phyloP scores from a whole-genome alignment of 2,329 filamentous ascomycete genomes.

The Cercospora sesami region DNA sequence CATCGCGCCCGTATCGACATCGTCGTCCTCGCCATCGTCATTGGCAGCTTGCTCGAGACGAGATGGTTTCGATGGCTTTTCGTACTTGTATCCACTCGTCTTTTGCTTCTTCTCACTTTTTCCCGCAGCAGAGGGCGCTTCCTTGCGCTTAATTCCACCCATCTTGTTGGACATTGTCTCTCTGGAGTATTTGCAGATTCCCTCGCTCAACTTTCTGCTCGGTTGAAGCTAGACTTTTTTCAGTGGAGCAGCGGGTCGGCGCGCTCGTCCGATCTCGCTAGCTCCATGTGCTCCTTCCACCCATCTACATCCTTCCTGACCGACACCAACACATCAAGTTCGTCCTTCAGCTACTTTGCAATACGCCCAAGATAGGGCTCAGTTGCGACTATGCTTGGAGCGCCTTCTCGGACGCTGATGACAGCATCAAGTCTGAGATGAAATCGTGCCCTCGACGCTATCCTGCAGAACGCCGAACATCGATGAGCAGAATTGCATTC shows the following conservation, averaged over 20 bases:
- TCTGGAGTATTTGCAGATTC: neutral
- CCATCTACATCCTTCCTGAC: neutral
- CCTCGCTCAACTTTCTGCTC: neutral
- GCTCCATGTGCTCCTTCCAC: neutral
- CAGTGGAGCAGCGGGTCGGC: conserved; percentile 5
- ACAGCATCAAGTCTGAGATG: neutral
- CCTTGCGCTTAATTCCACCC: conserved; percentile 45
- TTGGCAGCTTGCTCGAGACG: conserved; percentile 35
- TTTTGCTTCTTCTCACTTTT: conserved; percentile 44
- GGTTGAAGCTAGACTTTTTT: conserved; percentile 2
- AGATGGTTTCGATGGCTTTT: conserved; percentile 33
- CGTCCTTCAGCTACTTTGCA: neutral
- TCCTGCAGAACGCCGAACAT: neutral
- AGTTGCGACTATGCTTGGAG: neutral
- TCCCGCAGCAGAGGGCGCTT: conserved; percentile 33
- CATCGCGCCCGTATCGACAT: conserved; percentile 18
- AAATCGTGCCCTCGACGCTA: neutral
- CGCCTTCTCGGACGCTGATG: neutral
- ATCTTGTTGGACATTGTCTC: conserved; percentile 27
- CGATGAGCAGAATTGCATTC: neutral
- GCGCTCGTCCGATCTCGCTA: neutral
- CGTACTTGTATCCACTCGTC: conserved; percentile 34
- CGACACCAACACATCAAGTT: neutral
- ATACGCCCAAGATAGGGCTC: neutral
- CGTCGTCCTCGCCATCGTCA: conserved; percentile 29